A percentile compares a stretch with the other conserved stretches of the same genome.
Conservation (phyloP, 257 asterid species). For the Cinchona pubescens region DNA sequence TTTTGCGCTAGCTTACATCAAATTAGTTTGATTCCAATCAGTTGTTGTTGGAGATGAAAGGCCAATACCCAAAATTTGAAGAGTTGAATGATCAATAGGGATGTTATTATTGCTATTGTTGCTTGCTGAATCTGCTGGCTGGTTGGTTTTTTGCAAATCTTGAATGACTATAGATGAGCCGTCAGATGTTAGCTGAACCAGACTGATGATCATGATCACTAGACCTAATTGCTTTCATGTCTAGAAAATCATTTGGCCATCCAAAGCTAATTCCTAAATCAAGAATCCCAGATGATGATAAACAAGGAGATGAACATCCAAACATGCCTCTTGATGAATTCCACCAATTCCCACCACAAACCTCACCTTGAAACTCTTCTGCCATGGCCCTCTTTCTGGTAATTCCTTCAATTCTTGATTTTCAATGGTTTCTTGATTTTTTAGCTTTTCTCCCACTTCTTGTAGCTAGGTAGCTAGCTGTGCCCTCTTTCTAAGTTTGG, state of each 20-base stretch:
- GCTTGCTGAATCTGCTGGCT: conserved; percentile 11
- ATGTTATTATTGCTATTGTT: conserved; percentile 1
- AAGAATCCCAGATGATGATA: conserved; percentile 39
- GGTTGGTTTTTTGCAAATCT: conserved; percentile 33
- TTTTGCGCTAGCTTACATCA: conserved; percentile 41
- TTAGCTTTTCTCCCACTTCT: conserved; percentile 2
- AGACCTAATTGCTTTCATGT: conserved; percentile 35
- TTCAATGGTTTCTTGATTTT: background rate
- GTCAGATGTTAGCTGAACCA: conserved; percentile 43
- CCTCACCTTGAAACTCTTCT: conserved; percentile 56
- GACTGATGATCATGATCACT: conserved; percentile 42
- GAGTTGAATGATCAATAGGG: conserved; percentile 24
- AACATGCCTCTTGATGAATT: conserved; percentile 48
- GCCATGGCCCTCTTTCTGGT: conserved; percentile 35
- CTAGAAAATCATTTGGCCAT: conserved; percentile 40
- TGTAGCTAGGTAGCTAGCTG: conserved; percentile 1
- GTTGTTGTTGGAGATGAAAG: conserved; percentile 26
- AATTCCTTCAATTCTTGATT: background rate
- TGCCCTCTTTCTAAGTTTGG: conserved; percentile 9
- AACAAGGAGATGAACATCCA: conserved; percentile 49
- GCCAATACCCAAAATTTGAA: conserved; percentile 26
- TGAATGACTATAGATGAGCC: conserved; percentile 38
- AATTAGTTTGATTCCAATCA: conserved; percentile 49
- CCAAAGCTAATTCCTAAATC: conserved; percentile 41
- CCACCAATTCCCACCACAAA: conserved; percentile 71